Base-by-base conservation (phyloP, 768 basidiomycete genomes). In the Trametopsis cervina region DNA sequence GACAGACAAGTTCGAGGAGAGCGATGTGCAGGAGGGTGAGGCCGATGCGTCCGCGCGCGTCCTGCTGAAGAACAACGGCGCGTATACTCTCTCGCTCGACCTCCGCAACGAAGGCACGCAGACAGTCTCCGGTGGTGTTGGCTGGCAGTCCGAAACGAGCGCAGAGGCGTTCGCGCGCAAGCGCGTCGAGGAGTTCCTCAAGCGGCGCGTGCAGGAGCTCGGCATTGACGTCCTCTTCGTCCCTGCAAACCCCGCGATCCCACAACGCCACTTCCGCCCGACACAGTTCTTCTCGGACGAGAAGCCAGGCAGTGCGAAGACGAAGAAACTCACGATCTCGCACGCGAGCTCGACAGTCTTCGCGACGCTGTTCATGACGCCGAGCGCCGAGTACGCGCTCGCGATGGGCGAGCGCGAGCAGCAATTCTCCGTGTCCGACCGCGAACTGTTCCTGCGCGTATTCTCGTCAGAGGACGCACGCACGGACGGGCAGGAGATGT, bases 321-420 rank as follows among this genome's bases (percentile, higher is more conserved):
- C 27, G 11, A 20, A 27, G 15, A 25, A 29, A 33, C 55, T 77
- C n/a, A 63, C 58, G 1, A 69, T 78, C 40, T 61, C 62, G 7
- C 73, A 76, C 54, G 68, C 71, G 13, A 67, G 75, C 1, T 66
- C 74, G 2, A 66, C 68, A 12, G 62, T 80, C 54, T 79, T 78
- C 59, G 72, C 63, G 13, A 43, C 40, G 29, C 52, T 56, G 22
- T 54, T 62, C 47, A 62, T 67, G 2, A 72, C 75, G 44, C 56
- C 55, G 18, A 43, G 72, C 12, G 77, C 75, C 52, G 50, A 49
- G 9, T 63, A 63, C 21, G 45, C 45, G n/a, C n/a, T n/a, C n/a
- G n/a, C n/a, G n/a, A n/a, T n/a, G n/a, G n/a, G n/a, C n/a, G n/a
- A n/a, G n/a, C n/a, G n/a, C n/a, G n/a, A n/a, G n/a, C n/a, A n/a